phyloP scores from a whole-genome alignment of 2,329 filamentous ascomycete genomes.

The Trichophyton mentagrophytes region DNA sequence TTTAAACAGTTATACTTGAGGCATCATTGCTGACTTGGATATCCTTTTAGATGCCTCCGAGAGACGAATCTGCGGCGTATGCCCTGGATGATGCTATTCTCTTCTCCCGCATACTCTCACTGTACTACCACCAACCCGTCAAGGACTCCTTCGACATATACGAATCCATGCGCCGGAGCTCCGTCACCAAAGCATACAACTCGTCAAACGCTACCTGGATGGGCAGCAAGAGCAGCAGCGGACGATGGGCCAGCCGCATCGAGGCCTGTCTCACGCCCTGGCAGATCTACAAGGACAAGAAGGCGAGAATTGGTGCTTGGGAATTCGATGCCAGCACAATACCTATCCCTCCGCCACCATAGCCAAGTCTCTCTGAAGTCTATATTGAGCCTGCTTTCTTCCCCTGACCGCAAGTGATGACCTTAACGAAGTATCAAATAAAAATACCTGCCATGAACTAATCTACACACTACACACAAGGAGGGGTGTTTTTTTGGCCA shows the following conservation, averaged over 20 bases:
- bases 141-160: constrained; percentile 26
- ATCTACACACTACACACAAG: too few species aligned
- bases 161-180: constrained; percentile 26
- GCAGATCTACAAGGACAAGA: constrained; percentile 20
- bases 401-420: background rate
- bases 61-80: constrained; percentile 34
- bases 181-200: constrained; percentile 29
- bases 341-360: constrained; percentile 17
- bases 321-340: constrained; percentile 27
- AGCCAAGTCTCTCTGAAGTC: background rate
- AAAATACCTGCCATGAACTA: too few species aligned
- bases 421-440: background rate
- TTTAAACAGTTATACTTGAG: background rate
- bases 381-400: too few species aligned
- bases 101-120: constrained; percentile 28
- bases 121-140: constrained; percentile 23
- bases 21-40: background rate
- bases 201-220: constrained; percentile 29
- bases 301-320: constrained; percentile 22
- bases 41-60: constrained; percentile 32
- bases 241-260: constrained; percentile 24
- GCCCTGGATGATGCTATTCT: constrained; percentile 35
- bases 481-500: too few species aligned
- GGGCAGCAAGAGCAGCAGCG: constrained; percentile 26
- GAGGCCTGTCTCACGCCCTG: constrained; percentile 30